Percentiles rank a stretch among this genome's conserved stretches.
These are phyloP conservation scores for Metschnikowia lochheadii DNA, from an alignment of 805 yeast species.

Conservation along the genomic window DNA sequence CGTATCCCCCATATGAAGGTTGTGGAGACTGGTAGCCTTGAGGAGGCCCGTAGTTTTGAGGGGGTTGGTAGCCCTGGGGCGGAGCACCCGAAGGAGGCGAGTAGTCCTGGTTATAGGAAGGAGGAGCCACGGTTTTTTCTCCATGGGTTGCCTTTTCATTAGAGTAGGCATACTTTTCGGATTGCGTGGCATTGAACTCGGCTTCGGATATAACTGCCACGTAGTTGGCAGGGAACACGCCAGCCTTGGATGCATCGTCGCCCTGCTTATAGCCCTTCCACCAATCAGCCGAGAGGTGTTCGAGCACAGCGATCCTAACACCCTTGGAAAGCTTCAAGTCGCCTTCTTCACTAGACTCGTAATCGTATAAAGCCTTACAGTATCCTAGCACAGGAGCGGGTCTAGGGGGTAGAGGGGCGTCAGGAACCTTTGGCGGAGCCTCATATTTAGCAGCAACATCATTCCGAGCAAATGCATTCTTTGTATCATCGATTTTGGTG, in stretches of 20 bases:
- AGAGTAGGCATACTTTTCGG: slow-evolving; percentile 16
- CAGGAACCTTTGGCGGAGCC: slow-evolving; percentile 3
- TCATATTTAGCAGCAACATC: background rate
- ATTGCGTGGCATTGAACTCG: slow-evolving; percentile 25
- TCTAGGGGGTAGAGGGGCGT: slow-evolving; percentile 15
- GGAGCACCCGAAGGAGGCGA: background rate
- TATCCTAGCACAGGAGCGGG: slow-evolving; percentile 26
- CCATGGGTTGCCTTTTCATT: background rate
- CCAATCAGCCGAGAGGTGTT: slow-evolving; percentile 83
- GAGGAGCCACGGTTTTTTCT: background rate
- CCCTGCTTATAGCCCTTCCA: slow-evolving; percentile 65
- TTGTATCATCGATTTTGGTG: background rate
- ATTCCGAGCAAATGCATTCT: no score
- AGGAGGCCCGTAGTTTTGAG: background rate
- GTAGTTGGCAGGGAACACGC: slow-evolving; percentile 89
- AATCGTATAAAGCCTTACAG: slow-evolving; percentile 71
- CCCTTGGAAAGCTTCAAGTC: slow-evolving; percentile 67
- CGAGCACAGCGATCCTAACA: slow-evolving; percentile 64
- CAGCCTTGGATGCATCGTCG: slow-evolving; percentile 45
- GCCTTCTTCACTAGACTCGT: slow-evolving; percentile 66
- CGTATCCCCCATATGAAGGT: slow-evolving; percentile 33
- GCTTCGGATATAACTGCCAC: slow-evolving; percentile 45
- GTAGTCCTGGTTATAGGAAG: slow-evolving; percentile 2
- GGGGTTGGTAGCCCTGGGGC: slow-evolving; percentile 3
- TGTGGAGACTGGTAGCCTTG: slow-evolving; percentile 18